Conservation (phyloP, 352 stramenopile species). For the Elongisporangium undulatum region DNA sequence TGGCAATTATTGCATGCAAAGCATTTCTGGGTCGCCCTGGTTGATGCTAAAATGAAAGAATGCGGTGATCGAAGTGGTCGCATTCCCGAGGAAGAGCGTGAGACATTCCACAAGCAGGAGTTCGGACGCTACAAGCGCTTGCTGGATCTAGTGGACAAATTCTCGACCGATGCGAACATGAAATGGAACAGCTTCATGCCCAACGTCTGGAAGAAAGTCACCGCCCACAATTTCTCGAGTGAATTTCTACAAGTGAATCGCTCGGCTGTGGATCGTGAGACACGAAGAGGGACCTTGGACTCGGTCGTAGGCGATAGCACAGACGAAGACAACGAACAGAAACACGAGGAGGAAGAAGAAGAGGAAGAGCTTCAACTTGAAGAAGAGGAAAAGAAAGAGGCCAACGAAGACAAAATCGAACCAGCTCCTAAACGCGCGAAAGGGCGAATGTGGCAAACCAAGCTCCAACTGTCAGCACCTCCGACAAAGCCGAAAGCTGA, state of each 20-base stretch:
- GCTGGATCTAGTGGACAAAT: conserved; percentile 54
- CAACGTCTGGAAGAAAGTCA: conserved; percentile 71
- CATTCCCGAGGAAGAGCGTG: conserved; percentile 33
- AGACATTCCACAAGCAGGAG: conserved; percentile 53
- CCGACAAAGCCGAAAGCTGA: conserved; percentile 9
- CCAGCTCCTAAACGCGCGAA: not conserved
- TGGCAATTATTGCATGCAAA: conserved; percentile 83
- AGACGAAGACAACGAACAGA: conserved; percentile 31
- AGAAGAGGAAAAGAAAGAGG: conserved; percentile 16
- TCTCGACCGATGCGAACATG: conserved; percentile 32
- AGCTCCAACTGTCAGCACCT: not conserved
- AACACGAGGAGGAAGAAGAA: conserved; percentile 36
- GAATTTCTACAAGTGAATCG: conserved; percentile 34
- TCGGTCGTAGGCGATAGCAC: conserved; percentile 58
- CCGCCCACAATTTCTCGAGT: conserved; percentile 30
- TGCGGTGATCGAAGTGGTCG: conserved; percentile 32
- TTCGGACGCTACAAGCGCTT: conserved; percentile 76
- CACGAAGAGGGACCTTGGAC: conserved; percentile 50
- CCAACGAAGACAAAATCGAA: conserved; percentile 19
- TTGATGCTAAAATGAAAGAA: conserved; percentile 57
- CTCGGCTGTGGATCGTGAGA: conserved; percentile 5
- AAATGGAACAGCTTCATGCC: conserved; percentile 19
- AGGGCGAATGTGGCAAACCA: not conserved
- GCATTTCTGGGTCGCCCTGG: conserved; percentile 68
- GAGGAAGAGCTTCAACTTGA: conserved; percentile 8